These are phyloP conservation scores for Globisporangium heterothallicum DNA, from an alignment of 352 stramenopile genomes.

Conservation along the genomic window DNA sequence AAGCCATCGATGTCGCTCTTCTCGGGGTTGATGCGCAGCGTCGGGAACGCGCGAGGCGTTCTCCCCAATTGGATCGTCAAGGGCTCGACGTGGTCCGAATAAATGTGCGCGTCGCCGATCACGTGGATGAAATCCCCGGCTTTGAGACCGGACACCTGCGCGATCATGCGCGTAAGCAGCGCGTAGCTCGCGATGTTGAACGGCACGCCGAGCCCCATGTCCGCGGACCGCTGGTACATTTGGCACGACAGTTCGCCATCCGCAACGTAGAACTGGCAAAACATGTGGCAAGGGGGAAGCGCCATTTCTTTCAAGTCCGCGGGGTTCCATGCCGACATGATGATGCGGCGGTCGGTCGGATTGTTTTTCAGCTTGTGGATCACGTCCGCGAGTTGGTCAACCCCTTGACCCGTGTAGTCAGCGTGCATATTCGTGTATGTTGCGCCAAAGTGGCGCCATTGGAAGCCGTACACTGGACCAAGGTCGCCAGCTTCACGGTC, in stretches of 20 bases:
- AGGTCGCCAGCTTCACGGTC: conserved; percentile 97
- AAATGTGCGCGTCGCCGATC: conserved; percentile 99
- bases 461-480: conserved; percentile 95
- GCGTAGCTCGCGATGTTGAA: conserved; percentile 99
- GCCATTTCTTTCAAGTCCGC: conserved; percentile 96
- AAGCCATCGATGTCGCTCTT: conserved; percentile 96
- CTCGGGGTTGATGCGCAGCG: conserved; percentile 82
- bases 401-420: conserved; percentile 96
- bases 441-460: conserved; percentile 99
- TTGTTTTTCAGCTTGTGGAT: conserved; percentile 98
- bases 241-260: conserved; percentile 81
- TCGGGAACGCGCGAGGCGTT: conserved; percentile 93
- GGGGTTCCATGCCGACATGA: conserved; percentile 99
- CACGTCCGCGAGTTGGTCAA: conserved; percentile 98
- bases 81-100: conserved; percentile 98
- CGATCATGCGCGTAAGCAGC: conserved; percentile 95
- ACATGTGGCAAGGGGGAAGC: conserved; percentile 99
- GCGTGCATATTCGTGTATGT: conserved; percentile 97
- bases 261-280: conserved; percentile 94
- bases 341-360: conserved; percentile 96
- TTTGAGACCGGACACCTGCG: conserved; percentile 91
- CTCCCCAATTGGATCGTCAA: conserved; percentile 94
- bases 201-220: conserved; percentile 99
- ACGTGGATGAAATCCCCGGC: conserved; percentile 98
- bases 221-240: conserved; percentile 99